Conservation (phyloP, 306 rosid genomes). For the Fagus crenata region DNA sequence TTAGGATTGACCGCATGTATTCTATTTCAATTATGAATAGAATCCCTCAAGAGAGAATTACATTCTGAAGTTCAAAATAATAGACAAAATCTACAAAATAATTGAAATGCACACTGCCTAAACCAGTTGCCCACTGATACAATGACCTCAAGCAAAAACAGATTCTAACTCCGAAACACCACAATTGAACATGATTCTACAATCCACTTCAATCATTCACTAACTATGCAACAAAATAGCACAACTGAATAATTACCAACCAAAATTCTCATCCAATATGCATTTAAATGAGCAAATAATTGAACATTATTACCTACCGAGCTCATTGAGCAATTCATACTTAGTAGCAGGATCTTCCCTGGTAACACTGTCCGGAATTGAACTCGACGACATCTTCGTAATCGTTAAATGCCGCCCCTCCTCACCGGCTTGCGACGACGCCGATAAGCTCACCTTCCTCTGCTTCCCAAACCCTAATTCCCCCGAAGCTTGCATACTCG, state of each 20-base stretch:
- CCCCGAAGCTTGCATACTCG: conserved; percentile 86
- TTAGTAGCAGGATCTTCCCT: conserved; percentile 86
- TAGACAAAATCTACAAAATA: conserved; percentile 4
- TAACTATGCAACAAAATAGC: not conserved
- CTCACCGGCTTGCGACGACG: conserved; percentile 53
- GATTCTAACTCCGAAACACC: no score
- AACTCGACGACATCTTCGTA: conserved; percentile 75
- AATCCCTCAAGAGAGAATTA: no score
- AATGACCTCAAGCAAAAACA: no score
- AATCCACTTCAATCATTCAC: not conserved
- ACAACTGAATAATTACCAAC: not conserved
- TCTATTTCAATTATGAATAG: no score
- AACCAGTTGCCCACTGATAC: no score
- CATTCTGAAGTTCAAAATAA: not conserved
- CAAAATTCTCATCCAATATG: not conserved
- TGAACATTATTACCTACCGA: conserved; percentile 50
- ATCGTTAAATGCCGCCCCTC: conserved; percentile 49
- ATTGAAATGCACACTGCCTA: not conserved
- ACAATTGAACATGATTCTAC: not conserved
- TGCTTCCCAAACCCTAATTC: conserved; percentile 78
- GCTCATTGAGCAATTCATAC: conserved; percentile 95
- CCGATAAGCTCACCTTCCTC: conserved; percentile 60
- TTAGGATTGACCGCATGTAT: no score
- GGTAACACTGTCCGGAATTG: conserved; percentile 86
- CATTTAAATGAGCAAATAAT: conserved; percentile 8